Base-by-base conservation (phyloP, 345 rosid genomes). In the Eucalyptus erythrocorys region DNA sequence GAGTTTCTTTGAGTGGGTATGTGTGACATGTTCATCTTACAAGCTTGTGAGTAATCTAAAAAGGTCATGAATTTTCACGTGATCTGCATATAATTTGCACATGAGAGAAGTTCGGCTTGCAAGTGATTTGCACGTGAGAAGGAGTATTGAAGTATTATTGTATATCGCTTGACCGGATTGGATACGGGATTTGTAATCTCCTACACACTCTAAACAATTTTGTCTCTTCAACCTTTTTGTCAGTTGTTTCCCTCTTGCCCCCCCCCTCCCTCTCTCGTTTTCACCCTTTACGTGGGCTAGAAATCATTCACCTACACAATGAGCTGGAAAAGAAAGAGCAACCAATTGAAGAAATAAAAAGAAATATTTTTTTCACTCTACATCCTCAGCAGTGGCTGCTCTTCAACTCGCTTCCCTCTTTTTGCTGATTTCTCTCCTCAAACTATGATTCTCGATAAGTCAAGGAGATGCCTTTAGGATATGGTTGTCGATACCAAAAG, bases 401-500 rank as follows among this genome's bases (percentile, higher is more conserved):
- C 9, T 51, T 51, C 55, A 51, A 17, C 0, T 51, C 19, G 55
- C 55, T 17, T 17, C 0, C 55, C 24, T 51, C 24, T 17, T 17
- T 50, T 51, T 51, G 24, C 24, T 0, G 1, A 51, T 51, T 17
- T 51, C 24, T 51, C 24, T 51, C 55, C 24, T 51, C 0, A 1
- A 7, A 19, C 24, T 51, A 4, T 51, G 24, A 51, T 19, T 51
- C 55, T 51, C 9, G 0, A 0, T 19, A 51, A 51, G 22, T 7
- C 24, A 19, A 51, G 55, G 55, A 51, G 55, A 0, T 51, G 24
- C 24, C 0, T 51, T 51, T 0, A 19, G 1, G 55, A 51, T 17
- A 51, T 0, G 0, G 19, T 51, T 51, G 24, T 51, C 0, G 0
- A 51, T 0, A 51, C 55, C 2, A 0, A 7, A 51, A 7, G 3